A percentile compares a stretch with the other conserved stretches of the same genome.
These are phyloP conservation scores for Amaranthus cruentus DNA, from an alignment of 148 eudicot species.

Conservation along the genomic window DNA sequence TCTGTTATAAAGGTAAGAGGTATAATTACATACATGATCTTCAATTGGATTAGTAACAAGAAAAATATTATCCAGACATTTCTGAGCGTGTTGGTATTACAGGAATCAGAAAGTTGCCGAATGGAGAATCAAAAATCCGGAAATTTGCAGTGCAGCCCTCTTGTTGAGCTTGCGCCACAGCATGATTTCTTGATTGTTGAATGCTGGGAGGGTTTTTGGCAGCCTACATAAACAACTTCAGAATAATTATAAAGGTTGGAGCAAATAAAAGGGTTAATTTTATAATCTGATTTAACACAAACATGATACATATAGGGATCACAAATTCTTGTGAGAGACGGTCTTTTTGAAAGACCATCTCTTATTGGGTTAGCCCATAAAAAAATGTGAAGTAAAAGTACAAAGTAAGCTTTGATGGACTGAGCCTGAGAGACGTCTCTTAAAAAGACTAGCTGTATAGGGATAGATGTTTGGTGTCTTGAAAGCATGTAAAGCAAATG, in stretches of 20 bases:
- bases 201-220: slow-evolving; percentile 25
- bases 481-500: slow-evolving; percentile 1
- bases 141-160: slow-evolving; percentile 71
- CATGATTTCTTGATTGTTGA: slow-evolving; percentile 50
- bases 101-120: slow-evolving; percentile 78
- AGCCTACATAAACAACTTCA: slow-evolving; percentile 16
- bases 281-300: background rate
- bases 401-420: no score
- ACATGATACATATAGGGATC: background rate
- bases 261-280: background rate
- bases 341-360: no score
- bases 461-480: background rate
- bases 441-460: no score
- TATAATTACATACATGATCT: background rate
- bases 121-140: slow-evolving; percentile 60
- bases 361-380: no score
- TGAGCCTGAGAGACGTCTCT: no score
- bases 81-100: slow-evolving; percentile 78
- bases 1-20: background rate
- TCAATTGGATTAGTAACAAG: background rate
- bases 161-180: slow-evolving; percentile 67
- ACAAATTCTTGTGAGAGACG: no score
- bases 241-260: background rate
- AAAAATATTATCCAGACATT: slow-evolving; percentile 37
- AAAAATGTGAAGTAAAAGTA: no score